A percentile compares a stretch with the other conserved stretches of the same genome.
phyloP scores from a whole-genome alignment of 2,329 filamentous ascomycete species.

The Trichoderma aggressivum region DNA sequence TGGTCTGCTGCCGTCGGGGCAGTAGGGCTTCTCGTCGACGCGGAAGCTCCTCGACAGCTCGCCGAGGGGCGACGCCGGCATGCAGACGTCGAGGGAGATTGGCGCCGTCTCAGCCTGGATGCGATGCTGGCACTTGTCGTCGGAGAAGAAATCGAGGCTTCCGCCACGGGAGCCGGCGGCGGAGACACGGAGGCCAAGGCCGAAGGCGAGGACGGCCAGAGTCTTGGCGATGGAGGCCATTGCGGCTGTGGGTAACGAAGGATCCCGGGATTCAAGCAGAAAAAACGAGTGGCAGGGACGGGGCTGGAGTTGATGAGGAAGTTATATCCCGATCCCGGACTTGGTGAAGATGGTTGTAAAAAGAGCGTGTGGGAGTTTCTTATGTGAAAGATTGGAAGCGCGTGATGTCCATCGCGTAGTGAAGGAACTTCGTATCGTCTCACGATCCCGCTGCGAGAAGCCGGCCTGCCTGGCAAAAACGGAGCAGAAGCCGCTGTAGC shows the following conservation, averaged over 20 bases:
- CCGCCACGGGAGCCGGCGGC: background rate
- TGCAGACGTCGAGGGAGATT: conserved; percentile 9
- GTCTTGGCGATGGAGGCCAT: conserved; percentile 5
- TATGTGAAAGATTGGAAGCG: background rate
- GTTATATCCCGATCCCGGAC: background rate
- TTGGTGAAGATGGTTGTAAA: background rate
- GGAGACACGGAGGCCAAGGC: conserved; percentile 1
- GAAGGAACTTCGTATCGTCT: background rate
- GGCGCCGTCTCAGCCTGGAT: background rate
- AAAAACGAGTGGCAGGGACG: background rate
- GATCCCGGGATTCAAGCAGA: background rate
- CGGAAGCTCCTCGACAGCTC: background rate
- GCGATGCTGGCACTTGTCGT: conserved; percentile 6
- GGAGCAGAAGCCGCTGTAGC: background rate
- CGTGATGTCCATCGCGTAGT: background rate
- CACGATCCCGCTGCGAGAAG: background rate
- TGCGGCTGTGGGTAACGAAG: background rate
- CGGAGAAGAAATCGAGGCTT: conserved; percentile 9
- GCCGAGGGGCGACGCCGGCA: conserved; percentile 4
- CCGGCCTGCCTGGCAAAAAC: background rate
- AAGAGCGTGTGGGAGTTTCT: background rate
- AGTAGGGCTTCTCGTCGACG: conserved; percentile 11
- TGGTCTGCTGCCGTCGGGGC: conserved; percentile 8
- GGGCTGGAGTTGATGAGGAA: background rate
- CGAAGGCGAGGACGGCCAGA: background rate